These are phyloP conservation scores for Circinella minor DNA, from an alignment of 371 early-diverging fungal species.

Conservation along the genomic window DNA sequence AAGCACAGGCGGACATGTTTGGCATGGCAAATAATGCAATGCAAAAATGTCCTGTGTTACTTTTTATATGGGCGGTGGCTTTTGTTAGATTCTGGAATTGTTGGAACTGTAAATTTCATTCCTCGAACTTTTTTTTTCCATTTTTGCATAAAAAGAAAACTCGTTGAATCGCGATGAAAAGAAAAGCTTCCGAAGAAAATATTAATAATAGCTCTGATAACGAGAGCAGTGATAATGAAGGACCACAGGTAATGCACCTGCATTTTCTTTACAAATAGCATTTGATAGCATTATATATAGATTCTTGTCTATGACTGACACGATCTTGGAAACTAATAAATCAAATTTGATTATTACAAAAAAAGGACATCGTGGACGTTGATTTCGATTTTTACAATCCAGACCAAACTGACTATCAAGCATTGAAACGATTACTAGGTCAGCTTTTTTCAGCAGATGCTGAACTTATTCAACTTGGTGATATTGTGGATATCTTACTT, in stretches of 20 bases:
- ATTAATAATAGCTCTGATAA: constrained; percentile 2
- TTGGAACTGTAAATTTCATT: too few species aligned
- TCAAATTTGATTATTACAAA: not conserved
- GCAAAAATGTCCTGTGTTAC: too few species aligned
- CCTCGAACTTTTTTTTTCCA: not conserved
- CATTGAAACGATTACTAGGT: constrained; percentile 82
- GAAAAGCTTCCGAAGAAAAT: constrained; percentile 20
- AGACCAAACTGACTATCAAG: constrained; percentile 88
- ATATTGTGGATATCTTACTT: constrained; percentile 86
- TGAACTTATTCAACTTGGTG: constrained; percentile 73
- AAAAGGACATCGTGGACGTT: constrained; percentile 83
- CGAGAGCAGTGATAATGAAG: constrained; percentile 11
- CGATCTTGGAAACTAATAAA: too few species aligned
- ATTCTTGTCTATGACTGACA: not conserved
- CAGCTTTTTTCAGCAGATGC: constrained; percentile 84
- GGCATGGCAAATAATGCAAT: too few species aligned
- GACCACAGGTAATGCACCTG: not conserved
- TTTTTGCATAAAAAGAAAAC: not conserved
- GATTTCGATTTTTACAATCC: constrained; percentile 97
- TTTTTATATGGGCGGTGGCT: too few species aligned
- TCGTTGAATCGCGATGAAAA: constrained; percentile 12
- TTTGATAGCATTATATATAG: too few species aligned
- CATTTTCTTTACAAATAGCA: not conserved
- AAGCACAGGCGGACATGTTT: too few species aligned
- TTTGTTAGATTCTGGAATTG: too few species aligned